Evolutionary conservation across 1,284 basidiomycete genomes (phyloP).

Genomic region (Moniliophthora roreri): DNA sequence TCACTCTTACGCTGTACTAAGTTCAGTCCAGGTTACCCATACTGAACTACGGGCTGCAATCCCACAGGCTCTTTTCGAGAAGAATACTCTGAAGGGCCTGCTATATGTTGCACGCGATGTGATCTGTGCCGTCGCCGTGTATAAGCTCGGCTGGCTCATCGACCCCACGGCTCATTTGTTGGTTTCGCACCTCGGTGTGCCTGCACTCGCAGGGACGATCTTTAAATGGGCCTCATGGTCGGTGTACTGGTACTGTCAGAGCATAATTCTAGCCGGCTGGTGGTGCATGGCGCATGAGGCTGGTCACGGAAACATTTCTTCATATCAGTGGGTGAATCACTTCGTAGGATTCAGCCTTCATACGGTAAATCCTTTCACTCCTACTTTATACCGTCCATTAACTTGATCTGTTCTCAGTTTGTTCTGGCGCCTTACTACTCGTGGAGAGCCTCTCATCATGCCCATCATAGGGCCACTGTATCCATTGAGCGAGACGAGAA

Average conservation of each 20-base stretch:
- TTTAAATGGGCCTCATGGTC: conserved; percentile 56
- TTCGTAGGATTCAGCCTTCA: conserved; percentile 12
- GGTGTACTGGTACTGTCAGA: conserved; percentile 62
- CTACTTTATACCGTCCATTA: not conserved
- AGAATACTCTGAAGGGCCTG: conserved; percentile 61
- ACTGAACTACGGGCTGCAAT: conserved; percentile 46
- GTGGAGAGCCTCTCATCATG: conserved; percentile 54
- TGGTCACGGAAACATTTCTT: conserved; percentile 49
- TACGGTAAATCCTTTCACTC: conserved; percentile 5
- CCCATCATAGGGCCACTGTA: conserved; percentile 52
- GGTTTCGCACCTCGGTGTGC: conserved; percentile 31
- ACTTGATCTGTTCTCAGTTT: conserved; percentile 10
- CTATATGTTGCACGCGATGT: conserved; percentile 62
- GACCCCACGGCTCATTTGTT: conserved; percentile 36
- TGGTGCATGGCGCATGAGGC: conserved; percentile 59
- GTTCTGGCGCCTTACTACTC: conserved; percentile 35
- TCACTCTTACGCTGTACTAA: not conserved
- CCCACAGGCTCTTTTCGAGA: conserved; percentile 69
- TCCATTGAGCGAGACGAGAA: conserved; percentile 64
- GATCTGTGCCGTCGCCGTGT: conserved; percentile 50
- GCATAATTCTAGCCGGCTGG: conserved; percentile 58
- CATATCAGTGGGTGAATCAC: conserved; percentile 17
- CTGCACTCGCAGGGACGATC: conserved; percentile 19
- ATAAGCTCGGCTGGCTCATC: conserved; percentile 60
- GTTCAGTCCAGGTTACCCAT: conserved; percentile 38